These are phyloP conservation scores for Aurinia saxatilis DNA, from an alignment of 345 rosid genomes.

Conservation along the genomic window DNA sequence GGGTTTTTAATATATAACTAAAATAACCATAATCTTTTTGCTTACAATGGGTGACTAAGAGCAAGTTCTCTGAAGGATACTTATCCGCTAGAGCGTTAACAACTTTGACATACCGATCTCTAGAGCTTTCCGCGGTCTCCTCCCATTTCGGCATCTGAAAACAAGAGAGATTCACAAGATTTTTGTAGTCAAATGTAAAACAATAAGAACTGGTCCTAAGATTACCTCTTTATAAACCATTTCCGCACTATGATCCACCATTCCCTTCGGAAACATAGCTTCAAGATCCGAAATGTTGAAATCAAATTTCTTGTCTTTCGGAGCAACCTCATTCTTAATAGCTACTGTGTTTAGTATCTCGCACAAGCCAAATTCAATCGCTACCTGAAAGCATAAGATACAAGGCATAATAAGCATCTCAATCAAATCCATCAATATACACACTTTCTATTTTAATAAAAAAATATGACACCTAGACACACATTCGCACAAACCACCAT, in stretches of 20 bases:
- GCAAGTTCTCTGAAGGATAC: slow-evolving; percentile 72
- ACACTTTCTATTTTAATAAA: no score
- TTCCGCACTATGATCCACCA: slow-evolving; percentile 42
- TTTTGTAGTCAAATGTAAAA: background rate
- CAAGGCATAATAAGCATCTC: background rate
- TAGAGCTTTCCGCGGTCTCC: slow-evolving; percentile 34
- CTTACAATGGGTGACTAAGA: slow-evolving; percentile 77
- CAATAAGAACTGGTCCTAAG: background rate
- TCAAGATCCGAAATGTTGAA: slow-evolving; percentile 55
- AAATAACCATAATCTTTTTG: background rate
- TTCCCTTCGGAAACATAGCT: slow-evolving; percentile 52
- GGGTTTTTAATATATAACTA: background rate
- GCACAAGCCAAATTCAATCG: slow-evolving; percentile 70
- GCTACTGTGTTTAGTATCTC: slow-evolving; percentile 49
- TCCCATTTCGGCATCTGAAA: slow-evolving; percentile 69
- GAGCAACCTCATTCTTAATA: slow-evolving; percentile 40
- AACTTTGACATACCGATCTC: slow-evolving; percentile 44
- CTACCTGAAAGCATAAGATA: slow-evolving; percentile 38
- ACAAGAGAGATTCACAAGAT: background rate
- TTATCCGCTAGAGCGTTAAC: slow-evolving; percentile 46
- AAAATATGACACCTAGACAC: no score
- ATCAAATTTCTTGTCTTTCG: slow-evolving; percentile 47
- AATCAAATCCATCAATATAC: background rate
- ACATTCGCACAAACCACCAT: no score
- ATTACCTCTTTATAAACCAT: slow-evolving; percentile 49